A percentile compares a stretch with the other conserved stretches of the same genome.
Evolutionary conservation across 257 asterid genomes (phyloP).

Genomic region (Voacanga thouarsii): DNA sequence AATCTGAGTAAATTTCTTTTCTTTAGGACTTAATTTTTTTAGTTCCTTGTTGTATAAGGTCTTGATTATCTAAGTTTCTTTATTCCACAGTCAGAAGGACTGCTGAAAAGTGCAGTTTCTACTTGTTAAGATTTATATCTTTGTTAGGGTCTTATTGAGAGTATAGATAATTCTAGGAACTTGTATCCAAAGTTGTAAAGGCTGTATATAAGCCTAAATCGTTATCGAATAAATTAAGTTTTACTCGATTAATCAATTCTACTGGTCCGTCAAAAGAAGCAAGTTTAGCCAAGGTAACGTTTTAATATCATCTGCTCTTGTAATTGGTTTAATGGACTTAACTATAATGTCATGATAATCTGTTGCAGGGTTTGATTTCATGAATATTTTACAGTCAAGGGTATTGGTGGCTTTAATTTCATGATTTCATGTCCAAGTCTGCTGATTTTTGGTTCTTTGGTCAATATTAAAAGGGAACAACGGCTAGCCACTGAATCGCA

Average conservation of each 20-base stretch:
- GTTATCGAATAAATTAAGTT: too few species aligned
- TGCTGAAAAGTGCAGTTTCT: constrained; percentile 77
- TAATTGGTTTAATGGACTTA: neutral
- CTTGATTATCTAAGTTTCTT: constrained; percentile 29
- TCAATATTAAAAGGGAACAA: neutral
- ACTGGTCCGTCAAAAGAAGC: constrained; percentile 99
- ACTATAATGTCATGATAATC: neutral
- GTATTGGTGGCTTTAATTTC: neutral
- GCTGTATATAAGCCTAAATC: too few species aligned
- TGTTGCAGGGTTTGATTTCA: neutral
- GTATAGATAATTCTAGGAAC: too few species aligned
- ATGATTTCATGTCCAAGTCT: neutral
- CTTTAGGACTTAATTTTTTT: constrained; percentile 14
- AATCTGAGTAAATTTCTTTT: constrained; percentile 19
- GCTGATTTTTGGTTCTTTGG: neutral
- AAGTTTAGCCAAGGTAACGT: constrained; percentile 85
- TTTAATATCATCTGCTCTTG: constrained; percentile 10
- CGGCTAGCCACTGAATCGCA: neutral
- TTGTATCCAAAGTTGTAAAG: too few species aligned
- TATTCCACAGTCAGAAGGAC: constrained; percentile 85
- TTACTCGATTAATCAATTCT: too few species aligned
- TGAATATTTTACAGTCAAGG: neutral
- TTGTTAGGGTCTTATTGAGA: too few species aligned
- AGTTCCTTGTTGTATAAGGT: constrained; percentile 6
- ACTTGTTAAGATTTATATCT: too few species aligned